phyloP scores from a whole-genome alignment of 192 early-diverging fungal genomes.

The Bifiguratus adelaidae region DNA sequence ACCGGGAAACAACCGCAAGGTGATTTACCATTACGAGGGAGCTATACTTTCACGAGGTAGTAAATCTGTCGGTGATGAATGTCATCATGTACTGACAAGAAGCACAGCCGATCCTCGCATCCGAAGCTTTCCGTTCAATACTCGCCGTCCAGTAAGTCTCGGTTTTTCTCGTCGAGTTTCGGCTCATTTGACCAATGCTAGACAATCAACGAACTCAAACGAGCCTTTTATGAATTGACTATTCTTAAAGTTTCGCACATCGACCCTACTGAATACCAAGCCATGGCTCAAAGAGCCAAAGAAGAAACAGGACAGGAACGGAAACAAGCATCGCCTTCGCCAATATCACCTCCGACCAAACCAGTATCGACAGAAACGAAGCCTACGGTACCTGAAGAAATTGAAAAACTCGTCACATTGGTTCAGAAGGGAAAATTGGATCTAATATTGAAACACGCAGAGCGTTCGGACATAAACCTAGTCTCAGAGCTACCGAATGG shows the following conservation, averaged over 20 bases:
- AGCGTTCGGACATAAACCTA: too few species aligned
- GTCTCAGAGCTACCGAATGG: constrained; percentile 9
- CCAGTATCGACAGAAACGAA: not conserved
- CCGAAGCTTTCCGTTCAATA: constrained; percentile 65
- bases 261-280: constrained; percentile 13
- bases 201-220: constrained; percentile 55
- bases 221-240: constrained; percentile 52
- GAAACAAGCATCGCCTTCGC: constrained; percentile 1
- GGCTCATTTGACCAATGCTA: not conserved
- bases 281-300: constrained; percentile 5
- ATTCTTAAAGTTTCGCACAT: constrained; percentile 40
- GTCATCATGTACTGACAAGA: not conserved
- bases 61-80: not conserved
- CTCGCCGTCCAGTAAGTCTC: constrained; percentile 50
- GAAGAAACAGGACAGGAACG: constrained; percentile 14
- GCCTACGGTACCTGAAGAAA: constrained; percentile 12
- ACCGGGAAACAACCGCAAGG: constrained; percentile 39
- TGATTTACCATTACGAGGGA: constrained; percentile 37
- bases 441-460: constrained; percentile 37
- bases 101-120: constrained; percentile 38
- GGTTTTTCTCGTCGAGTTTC: constrained; percentile 19
- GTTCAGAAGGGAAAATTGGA: constrained; percentile 50
- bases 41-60: constrained; percentile 21
- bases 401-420: constrained; percentile 44
- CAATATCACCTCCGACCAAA: constrained; percentile 1